phyloP scores from a whole-genome alignment of 2,329 filamentous ascomycete genomes.

The Fusarium buxicola region DNA sequence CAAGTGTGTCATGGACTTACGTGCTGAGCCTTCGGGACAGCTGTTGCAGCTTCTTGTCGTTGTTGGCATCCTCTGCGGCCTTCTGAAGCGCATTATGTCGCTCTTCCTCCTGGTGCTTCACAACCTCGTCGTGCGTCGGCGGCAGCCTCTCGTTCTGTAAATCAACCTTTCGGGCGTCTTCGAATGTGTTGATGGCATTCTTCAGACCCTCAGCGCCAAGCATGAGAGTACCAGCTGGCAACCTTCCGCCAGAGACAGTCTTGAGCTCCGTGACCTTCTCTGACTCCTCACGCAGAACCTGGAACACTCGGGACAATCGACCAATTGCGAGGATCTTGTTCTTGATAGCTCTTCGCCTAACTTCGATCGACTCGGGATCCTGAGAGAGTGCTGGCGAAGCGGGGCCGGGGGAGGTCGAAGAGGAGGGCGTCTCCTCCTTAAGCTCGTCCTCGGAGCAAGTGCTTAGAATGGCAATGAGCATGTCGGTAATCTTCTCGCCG shows the following conservation, averaged over 20 bases:
- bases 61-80: constrained; percentile 88
- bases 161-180: constrained; percentile 97
- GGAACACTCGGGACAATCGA: constrained; percentile 96
- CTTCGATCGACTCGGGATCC: constrained; percentile 90
- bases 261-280: constrained; percentile 98
- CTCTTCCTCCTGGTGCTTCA: constrained; percentile 83
- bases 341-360: constrained; percentile 96
- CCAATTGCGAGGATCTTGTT: constrained; percentile 99
- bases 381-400: constrained; percentile 74
- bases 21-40: constrained; percentile 95
- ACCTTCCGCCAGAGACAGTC: constrained; percentile 90
- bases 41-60: constrained; percentile 87
- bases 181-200: constrained; percentile 95
- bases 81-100: constrained; percentile 85
- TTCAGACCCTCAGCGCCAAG: constrained; percentile 98
- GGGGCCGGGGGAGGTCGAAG: constrained; percentile 75
- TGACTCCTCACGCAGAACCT: constrained; percentile 96
- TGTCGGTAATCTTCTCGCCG: constrained; percentile 98
- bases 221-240: constrained; percentile 97
- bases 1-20: constrained; percentile 59
- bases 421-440: constrained; percentile 79
- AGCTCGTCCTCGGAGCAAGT: constrained; percentile 99
- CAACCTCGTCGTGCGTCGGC: constrained; percentile 91
- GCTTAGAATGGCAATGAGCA: constrained; percentile 98
- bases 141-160: constrained; percentile 95